These are phyloP conservation scores for Malassezia cuniculi DNA, from an alignment of 1,284 basidiomycete genomes.

Conservation along the genomic window DNA sequence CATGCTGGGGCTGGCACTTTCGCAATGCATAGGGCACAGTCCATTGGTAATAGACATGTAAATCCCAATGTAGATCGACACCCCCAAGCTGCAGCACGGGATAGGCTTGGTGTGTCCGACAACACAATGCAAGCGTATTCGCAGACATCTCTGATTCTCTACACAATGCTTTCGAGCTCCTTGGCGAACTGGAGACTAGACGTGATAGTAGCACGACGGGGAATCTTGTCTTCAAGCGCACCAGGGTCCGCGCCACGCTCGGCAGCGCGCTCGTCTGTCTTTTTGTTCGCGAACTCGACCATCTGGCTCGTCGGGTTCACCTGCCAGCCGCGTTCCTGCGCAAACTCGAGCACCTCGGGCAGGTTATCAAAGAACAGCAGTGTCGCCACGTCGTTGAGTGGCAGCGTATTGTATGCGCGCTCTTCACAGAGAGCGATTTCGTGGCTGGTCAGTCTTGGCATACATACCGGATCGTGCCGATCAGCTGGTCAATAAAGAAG, in stretches of 20 bases:
- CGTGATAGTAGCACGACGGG: conserved; percentile 38
- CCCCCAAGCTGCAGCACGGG: no score
- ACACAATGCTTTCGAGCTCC: conserved; percentile 44
- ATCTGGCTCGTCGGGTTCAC: conserved; percentile 44
- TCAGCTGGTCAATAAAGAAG: conserved; percentile 75
- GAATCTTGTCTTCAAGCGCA: conserved; percentile 17
- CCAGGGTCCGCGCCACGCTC: not conserved
- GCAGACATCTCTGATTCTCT: no score
- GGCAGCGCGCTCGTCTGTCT: conserved; percentile 4
- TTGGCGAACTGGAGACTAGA: conserved; percentile 40
- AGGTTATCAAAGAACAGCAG: conserved; percentile 72
- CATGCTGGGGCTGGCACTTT: no score
- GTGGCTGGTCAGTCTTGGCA: conserved; percentile 53
- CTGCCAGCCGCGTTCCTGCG: conserved; percentile 51
- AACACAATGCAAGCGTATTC: no score
- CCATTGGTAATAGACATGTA: no score
- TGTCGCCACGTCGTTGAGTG: conserved; percentile 72
- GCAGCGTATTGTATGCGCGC: conserved; percentile 71
- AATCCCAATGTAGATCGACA: no score
- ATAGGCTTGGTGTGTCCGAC: no score
- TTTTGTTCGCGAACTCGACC: conserved; percentile 34
- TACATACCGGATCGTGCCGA: conserved; percentile 72
- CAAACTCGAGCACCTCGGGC: conserved; percentile 64
- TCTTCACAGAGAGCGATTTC: conserved; percentile 90
- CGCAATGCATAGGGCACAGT: no score